Evolutionary conservation across 192 early-diverging fungal genomes (phyloP).

Genomic region (Backusella luteola): DNA sequence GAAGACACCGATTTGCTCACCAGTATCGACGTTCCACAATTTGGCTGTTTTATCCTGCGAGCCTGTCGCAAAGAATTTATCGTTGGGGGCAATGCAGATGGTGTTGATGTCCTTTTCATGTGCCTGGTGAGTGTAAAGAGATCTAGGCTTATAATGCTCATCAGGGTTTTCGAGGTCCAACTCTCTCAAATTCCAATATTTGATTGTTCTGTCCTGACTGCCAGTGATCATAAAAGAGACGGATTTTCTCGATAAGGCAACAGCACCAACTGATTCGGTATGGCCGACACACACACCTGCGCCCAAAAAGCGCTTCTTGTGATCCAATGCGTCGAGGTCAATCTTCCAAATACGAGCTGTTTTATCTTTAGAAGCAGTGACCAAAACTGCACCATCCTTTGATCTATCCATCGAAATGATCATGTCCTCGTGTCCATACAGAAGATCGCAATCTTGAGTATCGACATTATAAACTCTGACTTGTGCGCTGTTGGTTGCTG

Average conservation of each 20-base stretch:
- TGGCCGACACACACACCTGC: slow-evolving; percentile 84
- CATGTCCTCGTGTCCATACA: slow-evolving; percentile 88
- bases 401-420: slow-evolving; percentile 79
- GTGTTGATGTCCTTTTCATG: slow-evolving; percentile 98
- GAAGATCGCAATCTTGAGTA: slow-evolving; percentile 77
- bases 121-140: slow-evolving; percentile 87
- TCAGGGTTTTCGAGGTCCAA: slow-evolving; percentile 42
- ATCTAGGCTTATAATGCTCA: slow-evolving; percentile 50
- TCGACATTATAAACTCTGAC: slow-evolving; percentile 83
- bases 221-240: slow-evolving; percentile 77
- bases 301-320: slow-evolving; percentile 48
- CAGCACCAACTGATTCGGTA: slow-evolving; percentile 89
- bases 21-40: slow-evolving; percentile 84
- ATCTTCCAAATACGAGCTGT: slow-evolving; percentile 80
- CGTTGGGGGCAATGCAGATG: slow-evolving; percentile 86
- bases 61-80: slow-evolving; percentile 88
- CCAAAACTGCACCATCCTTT: slow-evolving; percentile 65
- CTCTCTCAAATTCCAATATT: slow-evolving; percentile 83
- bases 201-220: slow-evolving; percentile 93
- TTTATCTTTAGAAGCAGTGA: slow-evolving; percentile 92
- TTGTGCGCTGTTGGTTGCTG: slow-evolving; percentile 93
- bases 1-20: slow-evolving; percentile 73
- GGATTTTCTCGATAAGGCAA: slow-evolving; percentile 70
- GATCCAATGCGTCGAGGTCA: slow-evolving; percentile 55
- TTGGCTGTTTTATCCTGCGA: slow-evolving; percentile 96